Evolutionary conservation across 192 early-diverging fungal species (phyloP).

Genomic region (Chytriomyces confervae): DNA sequence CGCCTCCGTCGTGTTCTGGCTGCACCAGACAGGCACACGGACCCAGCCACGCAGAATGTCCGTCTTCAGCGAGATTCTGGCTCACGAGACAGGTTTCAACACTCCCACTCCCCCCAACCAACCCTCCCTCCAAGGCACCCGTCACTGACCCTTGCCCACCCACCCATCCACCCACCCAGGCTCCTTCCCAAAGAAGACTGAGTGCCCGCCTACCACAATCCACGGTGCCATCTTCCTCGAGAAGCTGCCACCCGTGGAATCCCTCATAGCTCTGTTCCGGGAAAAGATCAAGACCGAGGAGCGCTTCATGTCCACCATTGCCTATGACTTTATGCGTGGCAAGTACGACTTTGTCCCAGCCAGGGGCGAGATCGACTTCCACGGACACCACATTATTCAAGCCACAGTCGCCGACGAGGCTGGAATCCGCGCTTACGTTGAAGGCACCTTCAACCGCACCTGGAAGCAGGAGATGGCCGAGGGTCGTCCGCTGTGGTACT

Average conservation of each 20-base stretch:
- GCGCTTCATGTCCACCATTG: neutral
- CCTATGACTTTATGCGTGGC: neutral
- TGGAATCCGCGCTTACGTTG: neutral
- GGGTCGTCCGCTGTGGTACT: constrained; percentile 16
- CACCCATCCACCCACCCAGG: neutral
- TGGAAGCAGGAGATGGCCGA: neutral
- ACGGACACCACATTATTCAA: neutral
- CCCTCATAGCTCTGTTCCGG: neutral
- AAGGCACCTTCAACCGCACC: neutral
- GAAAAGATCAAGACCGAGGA: neutral
- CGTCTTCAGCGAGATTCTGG: neutral
- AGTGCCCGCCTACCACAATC: neutral
- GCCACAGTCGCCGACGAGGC: neutral
- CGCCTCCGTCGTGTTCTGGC: too few species aligned
- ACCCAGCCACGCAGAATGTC: neutral
- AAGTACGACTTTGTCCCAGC: neutral
- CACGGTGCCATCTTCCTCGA: neutral
- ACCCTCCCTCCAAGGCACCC: neutral
- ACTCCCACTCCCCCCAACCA: neutral
- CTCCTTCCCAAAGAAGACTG: neutral
- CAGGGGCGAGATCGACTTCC: neutral
- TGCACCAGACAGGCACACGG: neutral
- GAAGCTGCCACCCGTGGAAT: neutral
- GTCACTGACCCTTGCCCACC: neutral
- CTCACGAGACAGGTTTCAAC: neutral